phyloP scores from a whole-genome alignment of 495 filamentous ascomycete species.

The Aspergillus sclerotiicarbonarius region DNA sequence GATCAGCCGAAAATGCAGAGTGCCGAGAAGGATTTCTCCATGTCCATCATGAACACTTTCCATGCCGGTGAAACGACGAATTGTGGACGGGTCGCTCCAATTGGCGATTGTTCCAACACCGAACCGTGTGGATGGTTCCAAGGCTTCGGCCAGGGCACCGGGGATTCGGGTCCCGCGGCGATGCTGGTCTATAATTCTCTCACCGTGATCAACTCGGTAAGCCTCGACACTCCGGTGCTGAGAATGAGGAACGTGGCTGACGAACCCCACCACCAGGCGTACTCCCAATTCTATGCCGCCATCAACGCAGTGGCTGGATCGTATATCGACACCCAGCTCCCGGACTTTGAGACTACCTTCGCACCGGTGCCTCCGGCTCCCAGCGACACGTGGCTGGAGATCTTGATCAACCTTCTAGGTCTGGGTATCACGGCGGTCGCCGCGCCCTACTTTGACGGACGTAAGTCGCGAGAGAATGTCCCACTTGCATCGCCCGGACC shows the following conservation, averaged over 20 bases:
- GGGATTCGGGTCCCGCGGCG: constrained; percentile 24
- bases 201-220: constrained; percentile 2
- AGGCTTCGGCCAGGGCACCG: constrained; percentile 1
- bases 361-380: constrained; percentile 24
- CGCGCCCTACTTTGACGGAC: constrained; percentile 22
- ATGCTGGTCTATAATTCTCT: constrained; percentile 33
- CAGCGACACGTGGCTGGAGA: constrained; percentile 20
- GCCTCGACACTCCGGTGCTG: neutral
- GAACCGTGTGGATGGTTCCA: constrained; percentile 6
- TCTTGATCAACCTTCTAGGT: constrained; percentile 25
- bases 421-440: constrained; percentile 20
- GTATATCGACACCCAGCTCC: constrained; percentile 8
- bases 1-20: neutral
- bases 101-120: neutral
- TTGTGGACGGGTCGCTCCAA: constrained; percentile 10
- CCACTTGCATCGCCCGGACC: neutral
- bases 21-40: constrained; percentile 1
- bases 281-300: constrained; percentile 9
- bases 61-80: constrained; percentile 10
- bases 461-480: neutral
- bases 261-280: constrained; percentile 1
- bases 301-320: constrained; percentile 5
- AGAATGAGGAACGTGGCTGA: neutral
- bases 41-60: neutral
- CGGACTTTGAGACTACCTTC: constrained; percentile 29